phyloP scores from a whole-genome alignment of 208 protist genomes.

The Leishmania guyanensis region DNA sequence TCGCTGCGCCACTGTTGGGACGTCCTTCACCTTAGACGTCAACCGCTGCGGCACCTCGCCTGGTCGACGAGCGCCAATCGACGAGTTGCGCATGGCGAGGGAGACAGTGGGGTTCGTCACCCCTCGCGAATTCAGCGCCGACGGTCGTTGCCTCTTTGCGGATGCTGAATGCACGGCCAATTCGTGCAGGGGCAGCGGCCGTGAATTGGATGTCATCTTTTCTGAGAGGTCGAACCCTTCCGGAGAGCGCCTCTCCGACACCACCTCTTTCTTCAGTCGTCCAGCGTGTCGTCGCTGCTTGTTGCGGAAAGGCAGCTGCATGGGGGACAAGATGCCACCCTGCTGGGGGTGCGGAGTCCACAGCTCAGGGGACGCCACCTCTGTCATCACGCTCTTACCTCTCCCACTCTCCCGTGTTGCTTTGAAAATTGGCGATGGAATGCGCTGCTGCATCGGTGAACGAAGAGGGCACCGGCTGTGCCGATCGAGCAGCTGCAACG shows the following conservation, averaged over 20 bases:
- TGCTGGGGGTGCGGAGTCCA: background rate
- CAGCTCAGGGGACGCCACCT: background rate
- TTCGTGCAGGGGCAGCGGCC: conserved; percentile 13
- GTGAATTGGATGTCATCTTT: background rate
- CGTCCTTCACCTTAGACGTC: conserved; percentile 1
- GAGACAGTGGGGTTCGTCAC: background rate
- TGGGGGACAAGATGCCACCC: conserved; percentile 15
- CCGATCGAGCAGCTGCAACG: conserved; percentile 27
- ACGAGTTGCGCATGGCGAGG: conserved; percentile 3
- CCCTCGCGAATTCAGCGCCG: conserved; percentile 1
- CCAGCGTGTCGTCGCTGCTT: background rate
- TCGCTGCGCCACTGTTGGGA: background rate
- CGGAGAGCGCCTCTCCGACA: background rate
- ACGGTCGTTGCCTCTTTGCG: background rate
- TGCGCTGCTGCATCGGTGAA: conserved; percentile 1
- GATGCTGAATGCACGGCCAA: conserved; percentile 1
- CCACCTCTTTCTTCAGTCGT: background rate
- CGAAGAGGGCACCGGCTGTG: conserved; percentile 12
- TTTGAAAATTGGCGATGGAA: background rate
- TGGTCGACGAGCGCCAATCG: background rate
- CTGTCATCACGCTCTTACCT: background rate
- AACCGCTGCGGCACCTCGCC: conserved; percentile 4
- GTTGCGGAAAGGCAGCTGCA: background rate
- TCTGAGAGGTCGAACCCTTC: background rate
- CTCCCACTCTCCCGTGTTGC: background rate